Percentiles rank a stretch among this genome's conserved stretches.
Evolutionary conservation across 1,284 basidiomycete genomes (phyloP).

Genomic region (Cryptococcus sp.): DNA sequence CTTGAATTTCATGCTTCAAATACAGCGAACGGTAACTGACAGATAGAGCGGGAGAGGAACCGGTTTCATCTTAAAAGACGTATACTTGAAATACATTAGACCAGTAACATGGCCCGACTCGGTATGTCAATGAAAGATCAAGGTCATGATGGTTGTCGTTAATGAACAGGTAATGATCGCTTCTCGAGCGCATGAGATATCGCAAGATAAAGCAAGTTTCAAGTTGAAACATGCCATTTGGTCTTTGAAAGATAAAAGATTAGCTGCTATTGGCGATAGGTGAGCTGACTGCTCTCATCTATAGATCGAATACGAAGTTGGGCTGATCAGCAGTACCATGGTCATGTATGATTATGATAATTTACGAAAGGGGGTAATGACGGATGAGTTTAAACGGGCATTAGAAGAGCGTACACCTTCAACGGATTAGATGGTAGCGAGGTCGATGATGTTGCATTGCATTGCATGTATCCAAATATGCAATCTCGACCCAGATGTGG

Average conservation of each 20-base stretch:
- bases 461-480: not conserved
- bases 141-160: conserved; percentile 6
- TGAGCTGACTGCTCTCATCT: conserved; percentile 8
- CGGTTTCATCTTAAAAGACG: conserved; percentile 36
- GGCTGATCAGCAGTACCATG: conserved; percentile 20
- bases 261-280: conserved; percentile 38
- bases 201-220: conserved; percentile 32
- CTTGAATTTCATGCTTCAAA: not conserved
- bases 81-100: conserved; percentile 11
- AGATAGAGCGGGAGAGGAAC: conserved; percentile 28
- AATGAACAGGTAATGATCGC: conserved; percentile 34
- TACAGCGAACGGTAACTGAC: conserved; percentile 12
- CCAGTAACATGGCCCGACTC: conserved; percentile 37
- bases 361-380: conserved; percentile 35
- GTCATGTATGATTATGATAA: conserved; percentile 46
- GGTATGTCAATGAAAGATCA: conserved; percentile 12
- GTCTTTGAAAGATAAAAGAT: conserved; percentile 33
- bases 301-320: not conserved
- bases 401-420: conserved; percentile 13
- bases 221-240: conserved; percentile 31
- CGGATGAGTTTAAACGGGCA: conserved; percentile 24
- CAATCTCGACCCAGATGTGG: not conserved
- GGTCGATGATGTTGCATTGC: conserved; percentile 3
- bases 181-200: conserved; percentile 28
- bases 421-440: conserved; percentile 7